These are phyloP conservation scores for Globisporangium spinosum DNA, from an alignment of 352 stramenopile species.

Conservation along the genomic window DNA sequence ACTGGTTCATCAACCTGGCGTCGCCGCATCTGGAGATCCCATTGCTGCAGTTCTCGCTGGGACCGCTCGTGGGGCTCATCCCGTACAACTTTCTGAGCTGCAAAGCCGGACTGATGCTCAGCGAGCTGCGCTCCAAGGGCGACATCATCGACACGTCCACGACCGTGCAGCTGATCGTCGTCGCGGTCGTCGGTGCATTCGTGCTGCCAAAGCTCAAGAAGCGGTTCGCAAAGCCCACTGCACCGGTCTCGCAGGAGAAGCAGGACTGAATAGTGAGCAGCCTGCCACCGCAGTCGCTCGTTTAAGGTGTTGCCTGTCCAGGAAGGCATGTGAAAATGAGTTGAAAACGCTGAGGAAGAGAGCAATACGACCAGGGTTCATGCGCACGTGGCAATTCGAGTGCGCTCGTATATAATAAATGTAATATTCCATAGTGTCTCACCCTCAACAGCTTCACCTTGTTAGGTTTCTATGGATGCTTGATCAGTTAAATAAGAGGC, in stretches of 20 bases:
- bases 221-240: slow-evolving; percentile 37
- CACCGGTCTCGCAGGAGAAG: slow-evolving; percentile 18
- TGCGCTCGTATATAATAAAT: not conserved
- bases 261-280: slow-evolving; percentile 24
- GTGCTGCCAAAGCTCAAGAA: slow-evolving; percentile 61
- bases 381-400: not conserved
- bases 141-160: slow-evolving; percentile 80
- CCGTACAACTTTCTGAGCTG: slow-evolving; percentile 86
- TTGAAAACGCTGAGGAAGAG: not conserved
- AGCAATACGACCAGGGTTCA: not conserved
- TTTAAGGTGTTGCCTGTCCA: not conserved
- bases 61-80: slow-evolving; percentile 61
- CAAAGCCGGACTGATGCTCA: slow-evolving; percentile 73
- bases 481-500: too few relatives aligned
- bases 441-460: too few relatives aligned
- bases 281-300: not conserved
- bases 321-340: not conserved
- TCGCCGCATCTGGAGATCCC: slow-evolving; percentile 72
- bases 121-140: slow-evolving; percentile 56
- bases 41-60: slow-evolving; percentile 53
- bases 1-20: slow-evolving; percentile 87
- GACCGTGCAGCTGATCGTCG: slow-evolving; percentile 68
- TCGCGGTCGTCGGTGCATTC: slow-evolving; percentile 57
- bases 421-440: too few relatives aligned
- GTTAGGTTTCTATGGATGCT: too few relatives aligned